Evolutionary conservation across 2,329 filamentous ascomycete genomes (phyloP), one percentile per base, ranked within the genome.

Genomic region (Sporothrix schenckii): DNA sequence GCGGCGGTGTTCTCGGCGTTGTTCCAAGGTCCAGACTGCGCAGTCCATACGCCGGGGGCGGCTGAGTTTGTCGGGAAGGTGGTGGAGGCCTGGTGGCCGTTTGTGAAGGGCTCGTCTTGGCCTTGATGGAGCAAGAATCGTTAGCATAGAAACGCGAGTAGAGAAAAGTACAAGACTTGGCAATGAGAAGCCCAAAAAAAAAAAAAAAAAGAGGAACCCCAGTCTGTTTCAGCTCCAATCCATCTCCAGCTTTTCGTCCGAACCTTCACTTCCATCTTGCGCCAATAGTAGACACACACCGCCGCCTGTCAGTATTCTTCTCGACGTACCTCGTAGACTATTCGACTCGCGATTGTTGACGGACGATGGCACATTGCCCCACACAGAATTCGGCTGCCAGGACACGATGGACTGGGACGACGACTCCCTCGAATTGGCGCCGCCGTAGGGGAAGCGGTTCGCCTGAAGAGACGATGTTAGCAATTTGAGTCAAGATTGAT

Each of bases 1-100:
- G 80, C 78, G 52, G 81, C 80, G 14, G 81, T 79, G 53, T 78
- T 80, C 60, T 88, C 86, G 30, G 82, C 79, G 71, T 82, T 80
- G 73, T 85, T 86, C 91, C 91, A 93, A 19, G 86, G 85, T 50
- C 84, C 81, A 14, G 70, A 9, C 5, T 84, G 74, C 87, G 85
- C 52, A 49, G 69, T 24, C 72, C 72, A 73, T 3, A 71, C 56
- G 47, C 47, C 39, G 27, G 69, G 3, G 13, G 69, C 14, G 9
- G 69, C 70, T 58, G 69, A 13, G 65, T 27, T 21, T 41, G n/a
- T 41, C 11, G 65, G 9, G 27, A 69, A 72, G 47, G 53, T 27
- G 21, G 44, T 67, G 16, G 67, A 13, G n/a, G 49, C 3, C 7
- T 69, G 58, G 21, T 67, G 52, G 44, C 34, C 41, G 53, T 27